Evolutionary conservation across 495 filamentous ascomycete species (phyloP).

Genomic region (Rostrohypoxylon terebratum): DNA sequence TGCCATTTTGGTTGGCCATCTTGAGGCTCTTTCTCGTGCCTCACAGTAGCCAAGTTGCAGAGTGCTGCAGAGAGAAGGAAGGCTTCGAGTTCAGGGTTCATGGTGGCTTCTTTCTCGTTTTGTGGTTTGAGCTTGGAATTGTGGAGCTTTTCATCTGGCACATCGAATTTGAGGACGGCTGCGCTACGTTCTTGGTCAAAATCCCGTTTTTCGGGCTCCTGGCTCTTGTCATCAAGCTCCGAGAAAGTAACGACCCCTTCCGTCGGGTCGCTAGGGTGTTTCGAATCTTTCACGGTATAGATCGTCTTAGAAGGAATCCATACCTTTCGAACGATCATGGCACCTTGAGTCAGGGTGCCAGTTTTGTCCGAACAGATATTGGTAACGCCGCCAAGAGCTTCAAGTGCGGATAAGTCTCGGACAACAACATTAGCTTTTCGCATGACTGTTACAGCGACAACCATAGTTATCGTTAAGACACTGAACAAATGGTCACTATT

Average conservation of each 20-base stretch:
- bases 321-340: constrained; percentile 81
- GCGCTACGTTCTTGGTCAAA: constrained; percentile 65
- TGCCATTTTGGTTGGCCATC: constrained; percentile 65
- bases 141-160: constrained; percentile 60
- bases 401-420: constrained; percentile 79
- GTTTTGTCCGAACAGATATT: constrained; percentile 94
- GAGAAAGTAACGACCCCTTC: constrained; percentile 64
- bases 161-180: constrained; percentile 65
- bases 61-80: constrained; percentile 79
- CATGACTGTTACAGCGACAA: constrained; percentile 83
- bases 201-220: constrained; percentile 55
- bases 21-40: constrained; percentile 60
- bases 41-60: constrained; percentile 80
- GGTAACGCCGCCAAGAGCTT: constrained; percentile 85
- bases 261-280: constrained; percentile 69
- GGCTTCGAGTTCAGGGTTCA: constrained; percentile 65
- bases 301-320: constrained; percentile 76
- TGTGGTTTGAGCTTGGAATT: constrained; percentile 40
- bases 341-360: constrained; percentile 82
- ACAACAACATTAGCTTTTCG: constrained; percentile 80
- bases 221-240: constrained; percentile 27
- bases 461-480: constrained; percentile 79
- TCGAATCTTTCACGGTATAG: constrained; percentile 69
- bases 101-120: constrained; percentile 46
- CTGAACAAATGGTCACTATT: constrained; percentile 29